These are phyloP conservation scores for Coemansia sp. DNA, from an alignment of 192 early-diverging fungal genomes.

Conservation along the genomic window DNA sequence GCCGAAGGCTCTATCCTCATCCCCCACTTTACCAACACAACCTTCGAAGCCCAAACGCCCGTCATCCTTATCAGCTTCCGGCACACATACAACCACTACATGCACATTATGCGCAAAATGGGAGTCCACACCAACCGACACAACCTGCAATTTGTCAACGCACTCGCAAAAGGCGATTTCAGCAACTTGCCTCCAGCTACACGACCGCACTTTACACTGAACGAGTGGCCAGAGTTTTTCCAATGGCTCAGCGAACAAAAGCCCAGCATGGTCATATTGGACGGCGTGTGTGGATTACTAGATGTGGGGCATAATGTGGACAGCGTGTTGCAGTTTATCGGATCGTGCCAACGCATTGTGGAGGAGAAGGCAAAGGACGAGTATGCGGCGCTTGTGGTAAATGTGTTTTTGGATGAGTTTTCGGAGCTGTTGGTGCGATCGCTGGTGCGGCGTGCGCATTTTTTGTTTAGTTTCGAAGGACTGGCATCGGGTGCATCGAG, in stretches of 20 bases:
- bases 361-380: conserved; percentile 1
- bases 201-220: conserved; percentile 23
- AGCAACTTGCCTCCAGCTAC: conserved; percentile 17
- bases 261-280: conserved; percentile 16
- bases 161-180: conserved; percentile 1
- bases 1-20: conserved; percentile 16
- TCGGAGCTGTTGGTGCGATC: conserved; percentile 13
- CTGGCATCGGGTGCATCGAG: conserved; percentile 34
- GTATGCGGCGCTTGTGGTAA: conserved; percentile 17
- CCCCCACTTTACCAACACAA: conserved; percentile 25
- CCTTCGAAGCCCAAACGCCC: background rate
- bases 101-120: conserved; percentile 51
- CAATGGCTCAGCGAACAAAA: conserved; percentile 11
- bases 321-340: conserved; percentile 13
- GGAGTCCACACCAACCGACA: conserved; percentile 23
- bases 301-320: conserved; percentile 17
- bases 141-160: conserved; percentile 32
- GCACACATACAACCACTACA: conserved; percentile 44
- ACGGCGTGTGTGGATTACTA: conserved; percentile 33
- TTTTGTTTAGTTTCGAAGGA: conserved; percentile 27
- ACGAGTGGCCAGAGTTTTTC: conserved; percentile 30
- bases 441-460: conserved; percentile 29
- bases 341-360: conserved; percentile 23
- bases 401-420: conserved; percentile 35
- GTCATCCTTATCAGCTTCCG: conserved; percentile 29